Base-by-base conservation (phyloP, 345 rosid genomes). In the Rhizophora mangle region DNA sequence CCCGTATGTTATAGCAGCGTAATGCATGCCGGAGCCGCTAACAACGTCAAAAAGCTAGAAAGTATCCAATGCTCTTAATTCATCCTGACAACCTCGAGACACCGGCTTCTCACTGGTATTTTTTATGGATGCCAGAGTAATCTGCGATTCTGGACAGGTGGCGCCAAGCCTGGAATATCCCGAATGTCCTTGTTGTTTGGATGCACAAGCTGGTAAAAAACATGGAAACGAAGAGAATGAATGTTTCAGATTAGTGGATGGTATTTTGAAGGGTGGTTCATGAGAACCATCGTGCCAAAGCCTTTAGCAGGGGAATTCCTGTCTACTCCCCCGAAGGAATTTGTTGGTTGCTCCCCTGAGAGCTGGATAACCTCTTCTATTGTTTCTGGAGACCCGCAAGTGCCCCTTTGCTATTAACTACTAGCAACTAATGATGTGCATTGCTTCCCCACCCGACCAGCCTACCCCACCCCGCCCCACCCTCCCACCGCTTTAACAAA, bases 111-210 rank as follows among this genome's bases (percentile, higher is more conserved):
- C 39, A 26, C 63, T 43, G 6, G 39, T 27, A 54, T 51, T n/a
- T 68, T 68, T 82, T 72, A 63, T 21, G 73, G 72, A 75, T 65
- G 68, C 95, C 89, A 91, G 72, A 94, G 97, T 68, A 94, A 82
- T 73, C 84, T 88, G 53, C 98, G 84, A 65, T 71, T 68, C 84
- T 80, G 85, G 15, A 88, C 97, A 59, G 99, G 99, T 51, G 99
- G 98, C 13, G 97, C 98, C 77, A 95, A 60, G 46, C 98, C 99
- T 1, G 99, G 97, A 72, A 95, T 87, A 75, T 80, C 90, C 8
- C 86, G 88, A 74, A 92, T 89, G 80, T 90, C 94, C 75, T 90
- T 92, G 89, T 92, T 92, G 70, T 81, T 83, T 22, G 99, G 99
- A 82, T 89, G 78, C 81, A 90, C 96, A 60, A 95, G 76, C 99